Conservation (phyloP, 805 yeast species). For the Candida silvicultrix region DNA sequence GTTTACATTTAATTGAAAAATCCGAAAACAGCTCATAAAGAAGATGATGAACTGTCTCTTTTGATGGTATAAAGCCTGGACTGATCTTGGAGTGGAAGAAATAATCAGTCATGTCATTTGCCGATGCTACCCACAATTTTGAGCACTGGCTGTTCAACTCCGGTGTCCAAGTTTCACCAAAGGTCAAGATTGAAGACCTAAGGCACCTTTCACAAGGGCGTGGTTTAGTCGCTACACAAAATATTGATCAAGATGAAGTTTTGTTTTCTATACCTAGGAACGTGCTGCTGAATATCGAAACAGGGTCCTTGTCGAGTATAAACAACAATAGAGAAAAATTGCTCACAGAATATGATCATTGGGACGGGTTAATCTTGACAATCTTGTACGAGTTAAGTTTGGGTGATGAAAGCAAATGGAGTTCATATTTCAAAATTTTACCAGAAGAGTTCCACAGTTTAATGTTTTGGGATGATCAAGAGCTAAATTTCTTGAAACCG, state of each 20-base stretch:
- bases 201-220: conserved; percentile 64
- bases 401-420: conserved; percentile 52
- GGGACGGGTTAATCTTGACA: conserved; percentile 74
- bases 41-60: no score
- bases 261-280: conserved; percentile 65
- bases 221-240: conserved; percentile 60
- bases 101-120: conserved; percentile 10
- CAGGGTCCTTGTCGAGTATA: conserved; percentile 37
- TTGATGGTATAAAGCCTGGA: no score
- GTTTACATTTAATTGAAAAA: not conserved
- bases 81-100: no score
- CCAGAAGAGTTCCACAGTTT: conserved; percentile 62
- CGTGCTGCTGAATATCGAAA: conserved; percentile 51
- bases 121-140: conserved; percentile 33
- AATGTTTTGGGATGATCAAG: conserved; percentile 73
- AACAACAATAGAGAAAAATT: conserved; percentile 28
- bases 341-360: conserved; percentile 45
- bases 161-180: conserved; percentile 46
- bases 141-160: conserved; percentile 35
- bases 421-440: conserved; percentile 61
- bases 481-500: conserved; percentile 53
- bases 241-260: conserved; percentile 54
- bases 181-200: conserved; percentile 55
- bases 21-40: no score
- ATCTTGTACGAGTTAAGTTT: conserved; percentile 54